Percentiles rank a stretch among this genome's conserved stretches.
phyloP scores from a whole-genome alignment of 2,329 filamentous ascomycete species.

The Kalmusia sp. region DNA sequence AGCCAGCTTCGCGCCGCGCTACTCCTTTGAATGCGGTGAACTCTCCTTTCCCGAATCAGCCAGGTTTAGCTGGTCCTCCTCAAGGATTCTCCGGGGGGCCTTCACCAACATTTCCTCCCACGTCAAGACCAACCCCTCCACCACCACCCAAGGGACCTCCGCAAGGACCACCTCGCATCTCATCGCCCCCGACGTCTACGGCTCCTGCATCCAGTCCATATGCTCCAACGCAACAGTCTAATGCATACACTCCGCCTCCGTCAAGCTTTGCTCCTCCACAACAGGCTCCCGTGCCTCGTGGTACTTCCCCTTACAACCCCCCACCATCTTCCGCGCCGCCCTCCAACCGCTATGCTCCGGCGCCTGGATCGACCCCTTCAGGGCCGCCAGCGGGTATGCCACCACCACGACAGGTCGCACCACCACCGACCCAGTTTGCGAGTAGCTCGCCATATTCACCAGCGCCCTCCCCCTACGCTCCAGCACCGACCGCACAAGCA shows the following conservation, averaged over 20 bases:
- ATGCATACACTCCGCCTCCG: constrained; percentile 66
- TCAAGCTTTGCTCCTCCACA: constrained; percentile 54
- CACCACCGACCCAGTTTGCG: constrained; percentile 48
- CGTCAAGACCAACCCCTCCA: constrained; percentile 71
- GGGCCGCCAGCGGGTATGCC: constrained; percentile 48
- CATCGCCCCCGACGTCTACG: constrained; percentile 67
- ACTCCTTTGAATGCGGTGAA: constrained; percentile 77
- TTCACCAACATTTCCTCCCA: constrained; percentile 62
- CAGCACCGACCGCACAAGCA: constrained; percentile 26
- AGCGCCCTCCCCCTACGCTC: constrained; percentile 9
- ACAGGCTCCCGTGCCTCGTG: constrained; percentile 71
- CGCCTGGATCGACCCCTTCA: constrained; percentile 64
- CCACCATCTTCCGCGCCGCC: constrained; percentile 72
- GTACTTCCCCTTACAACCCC: constrained; percentile 84
- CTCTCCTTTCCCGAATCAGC: constrained; percentile 76
- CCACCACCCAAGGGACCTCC: constrained; percentile 79
- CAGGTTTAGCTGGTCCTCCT: constrained; percentile 54
- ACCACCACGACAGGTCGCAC: constrained; percentile 52
- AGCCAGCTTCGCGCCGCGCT: constrained; percentile 71
- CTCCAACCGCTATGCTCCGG: constrained; percentile 68
- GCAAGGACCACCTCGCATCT: constrained; percentile 60
- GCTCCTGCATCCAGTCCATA: constrained; percentile 68
- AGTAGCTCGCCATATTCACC: constrained; percentile 48
- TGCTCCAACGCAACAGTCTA: constrained; percentile 59
- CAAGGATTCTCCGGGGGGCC: constrained; percentile 65